phyloP scores from a whole-genome alignment of 768 basidiomycete genomes.

The Rubroboletus satanas region DNA sequence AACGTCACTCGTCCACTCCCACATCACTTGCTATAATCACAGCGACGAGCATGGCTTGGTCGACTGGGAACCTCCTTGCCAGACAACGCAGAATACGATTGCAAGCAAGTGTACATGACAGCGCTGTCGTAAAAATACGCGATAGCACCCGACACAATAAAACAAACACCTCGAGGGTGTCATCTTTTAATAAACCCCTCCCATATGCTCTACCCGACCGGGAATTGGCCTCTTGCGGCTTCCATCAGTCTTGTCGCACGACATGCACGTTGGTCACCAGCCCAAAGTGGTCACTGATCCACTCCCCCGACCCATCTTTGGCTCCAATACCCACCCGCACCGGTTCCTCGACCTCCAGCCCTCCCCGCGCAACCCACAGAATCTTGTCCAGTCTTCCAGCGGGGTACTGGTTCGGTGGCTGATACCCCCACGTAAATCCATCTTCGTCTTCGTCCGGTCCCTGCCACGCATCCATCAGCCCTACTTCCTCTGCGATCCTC shows the following conservation, averaged over 20 bases:
- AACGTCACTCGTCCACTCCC: neutral
- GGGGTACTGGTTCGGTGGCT: slow-evolving; percentile 45
- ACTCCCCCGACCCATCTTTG: slow-evolving; percentile 40
- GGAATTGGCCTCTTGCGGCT: neutral
- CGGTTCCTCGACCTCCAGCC: slow-evolving; percentile 51
- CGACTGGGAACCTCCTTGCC: too few relatives aligned
- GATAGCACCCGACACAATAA: neutral
- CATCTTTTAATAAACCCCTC: slow-evolving; percentile 2
- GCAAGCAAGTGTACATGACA: neutral
- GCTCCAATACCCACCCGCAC: slow-evolving; percentile 54
- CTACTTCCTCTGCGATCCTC: slow-evolving; percentile 39
- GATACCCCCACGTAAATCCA: slow-evolving; percentile 70
- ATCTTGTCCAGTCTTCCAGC: slow-evolving; percentile 63
- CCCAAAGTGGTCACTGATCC: slow-evolving; percentile 70
- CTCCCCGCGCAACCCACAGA: slow-evolving; percentile 48
- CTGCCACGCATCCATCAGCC: slow-evolving; percentile 60
- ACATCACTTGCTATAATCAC: slow-evolving; percentile 15
- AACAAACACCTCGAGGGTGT: neutral
- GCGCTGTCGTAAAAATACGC: slow-evolving; percentile 8
- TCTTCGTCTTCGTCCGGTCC: slow-evolving; percentile 40
- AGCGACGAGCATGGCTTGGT: neutral
- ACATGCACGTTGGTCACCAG: slow-evolving; percentile 41
- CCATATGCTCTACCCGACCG: neutral
- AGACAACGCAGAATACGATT: neutral
- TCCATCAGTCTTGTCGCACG: slow-evolving; percentile 18